Evolutionary conservation across 2,329 filamentous ascomycete genomes (phyloP).

Genomic region (Penicillium sumatraense): DNA sequence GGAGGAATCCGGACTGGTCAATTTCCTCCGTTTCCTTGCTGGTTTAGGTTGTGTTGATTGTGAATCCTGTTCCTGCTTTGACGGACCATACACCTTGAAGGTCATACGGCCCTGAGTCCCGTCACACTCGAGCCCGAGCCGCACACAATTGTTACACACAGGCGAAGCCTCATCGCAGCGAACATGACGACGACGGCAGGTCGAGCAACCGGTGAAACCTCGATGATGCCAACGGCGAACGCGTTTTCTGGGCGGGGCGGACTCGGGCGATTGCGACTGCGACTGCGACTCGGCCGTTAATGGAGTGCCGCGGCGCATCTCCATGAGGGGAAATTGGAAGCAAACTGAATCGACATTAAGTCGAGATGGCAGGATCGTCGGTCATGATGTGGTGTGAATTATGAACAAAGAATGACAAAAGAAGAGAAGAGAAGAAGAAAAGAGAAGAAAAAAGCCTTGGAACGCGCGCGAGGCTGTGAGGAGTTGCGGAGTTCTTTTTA

Average conservation of each 20-base stretch:
- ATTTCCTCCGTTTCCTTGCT: slow-evolving; percentile 28
- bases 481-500: neutral
- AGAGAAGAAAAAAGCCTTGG: neutral
- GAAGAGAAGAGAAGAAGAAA: neutral
- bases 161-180: slow-evolving; percentile 44
- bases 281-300: slow-evolving; percentile 12
- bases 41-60: slow-evolving; percentile 11
- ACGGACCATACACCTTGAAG: slow-evolving; percentile 42
- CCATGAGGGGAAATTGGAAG: slow-evolving; percentile 26
- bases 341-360: neutral
- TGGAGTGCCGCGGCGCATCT: slow-evolving; percentile 29
- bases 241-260: slow-evolving; percentile 35
- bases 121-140: slow-evolving; percentile 38
- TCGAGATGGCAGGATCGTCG: neutral
- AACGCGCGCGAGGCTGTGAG: neutral
- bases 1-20: slow-evolving; percentile 17
- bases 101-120: slow-evolving; percentile 42
- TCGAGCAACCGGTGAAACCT: slow-evolving; percentile 47
- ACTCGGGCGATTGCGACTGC: slow-evolving; percentile 10
- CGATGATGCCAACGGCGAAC: slow-evolving; percentile 47
- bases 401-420: neutral
- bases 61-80: slow-evolving; percentile 18
- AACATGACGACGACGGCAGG: slow-evolving; percentile 46
- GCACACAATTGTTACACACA: slow-evolving; percentile 44
- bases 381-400: neutral